Conservation (phyloP, 2,329 filamentous ascomycete species). For the Verticillium klebahnii region DNA sequence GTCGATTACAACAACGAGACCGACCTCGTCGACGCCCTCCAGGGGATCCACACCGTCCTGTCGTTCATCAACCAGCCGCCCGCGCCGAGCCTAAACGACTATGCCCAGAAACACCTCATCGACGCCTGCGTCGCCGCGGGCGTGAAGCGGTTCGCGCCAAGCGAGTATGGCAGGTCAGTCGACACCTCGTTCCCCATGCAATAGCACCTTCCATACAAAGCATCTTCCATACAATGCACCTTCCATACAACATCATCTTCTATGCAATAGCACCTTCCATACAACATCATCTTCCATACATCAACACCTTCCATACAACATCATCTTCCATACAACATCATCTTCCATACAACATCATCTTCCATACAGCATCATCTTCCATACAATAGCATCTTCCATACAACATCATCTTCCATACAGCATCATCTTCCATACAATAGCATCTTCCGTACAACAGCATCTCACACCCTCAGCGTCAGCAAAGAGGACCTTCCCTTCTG, state of each 20-base stretch:
- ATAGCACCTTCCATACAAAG: background rate
- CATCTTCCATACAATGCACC: too few relatives aligned
- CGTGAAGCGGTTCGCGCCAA: slow-evolving; percentile 57
- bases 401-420: too few relatives aligned
- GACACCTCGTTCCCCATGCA: background rate
- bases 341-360: too few relatives aligned
- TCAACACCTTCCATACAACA: too few relatives aligned
- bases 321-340: too few relatives aligned
- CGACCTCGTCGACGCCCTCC: slow-evolving; percentile 30
- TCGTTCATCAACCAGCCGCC: slow-evolving; percentile 40
- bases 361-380: too few relatives aligned
- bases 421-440: too few relatives aligned
- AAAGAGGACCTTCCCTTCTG: slow-evolving; percentile 23
- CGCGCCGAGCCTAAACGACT: slow-evolving; percentile 12
- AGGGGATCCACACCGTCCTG: slow-evolving; percentile 46
- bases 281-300: too few relatives aligned
- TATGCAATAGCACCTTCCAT: too few relatives aligned
- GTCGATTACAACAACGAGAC: slow-evolving; percentile 39
- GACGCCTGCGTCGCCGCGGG: slow-evolving; percentile 55
- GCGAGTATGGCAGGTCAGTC: slow-evolving; percentile 47
- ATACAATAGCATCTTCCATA: too few relatives aligned
- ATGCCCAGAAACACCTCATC: slow-evolving; percentile 49
- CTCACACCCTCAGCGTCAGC: background rate
- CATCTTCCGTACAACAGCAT: too few relatives aligned
- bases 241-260: too few relatives aligned